phyloP scores from a whole-genome alignment of 495 filamentous ascomycete genomes.

The Mytilinidion resinicola region DNA sequence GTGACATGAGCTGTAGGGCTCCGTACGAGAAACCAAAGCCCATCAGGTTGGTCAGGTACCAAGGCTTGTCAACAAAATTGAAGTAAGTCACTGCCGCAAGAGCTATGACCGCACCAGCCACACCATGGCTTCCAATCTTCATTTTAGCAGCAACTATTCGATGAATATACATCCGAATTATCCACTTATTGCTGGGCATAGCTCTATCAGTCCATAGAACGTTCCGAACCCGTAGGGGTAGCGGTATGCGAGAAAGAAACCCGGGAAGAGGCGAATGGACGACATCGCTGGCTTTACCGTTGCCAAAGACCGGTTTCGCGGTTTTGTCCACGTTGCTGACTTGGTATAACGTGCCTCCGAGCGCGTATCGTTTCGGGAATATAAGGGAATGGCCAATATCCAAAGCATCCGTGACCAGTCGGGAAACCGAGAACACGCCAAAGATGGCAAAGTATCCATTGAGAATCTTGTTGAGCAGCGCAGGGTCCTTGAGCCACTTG shows the following conservation, averaged over 20 bases:
- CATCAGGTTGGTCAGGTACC: slow-evolving; percentile 81
- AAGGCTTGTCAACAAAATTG: slow-evolving; percentile 62
- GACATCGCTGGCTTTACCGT: slow-evolving; percentile 7
- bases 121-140: slow-evolving; percentile 47
- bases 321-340: slow-evolving; percentile 26
- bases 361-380: slow-evolving; percentile 61
- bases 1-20: slow-evolving; percentile 76
- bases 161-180: slow-evolving; percentile 42
- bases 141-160: slow-evolving; percentile 41
- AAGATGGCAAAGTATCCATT: slow-evolving; percentile 78
- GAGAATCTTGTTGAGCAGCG: slow-evolving; percentile 75
- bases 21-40: slow-evolving; percentile 82
- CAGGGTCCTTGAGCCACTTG: slow-evolving; percentile 77
- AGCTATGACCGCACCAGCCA: slow-evolving; percentile 56
- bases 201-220: slow-evolving; percentile 47
- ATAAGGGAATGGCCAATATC: slow-evolving; percentile 58
- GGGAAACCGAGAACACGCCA: slow-evolving; percentile 66
- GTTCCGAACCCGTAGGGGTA: slow-evolving; percentile 34
- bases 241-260: slow-evolving; percentile 37
- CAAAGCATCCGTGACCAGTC: slow-evolving; percentile 61
- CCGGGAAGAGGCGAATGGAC: slow-evolving; percentile 48
- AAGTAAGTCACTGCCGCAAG: slow-evolving; percentile 58
- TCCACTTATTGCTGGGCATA: slow-evolving; percentile 44
- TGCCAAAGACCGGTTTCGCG: slow-evolving; percentile 15
- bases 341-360: slow-evolving; percentile 40